Evolutionary conservation across 2,329 filamentous ascomycete genomes (phyloP).

Genomic region (Epichloe sylvatica): DNA sequence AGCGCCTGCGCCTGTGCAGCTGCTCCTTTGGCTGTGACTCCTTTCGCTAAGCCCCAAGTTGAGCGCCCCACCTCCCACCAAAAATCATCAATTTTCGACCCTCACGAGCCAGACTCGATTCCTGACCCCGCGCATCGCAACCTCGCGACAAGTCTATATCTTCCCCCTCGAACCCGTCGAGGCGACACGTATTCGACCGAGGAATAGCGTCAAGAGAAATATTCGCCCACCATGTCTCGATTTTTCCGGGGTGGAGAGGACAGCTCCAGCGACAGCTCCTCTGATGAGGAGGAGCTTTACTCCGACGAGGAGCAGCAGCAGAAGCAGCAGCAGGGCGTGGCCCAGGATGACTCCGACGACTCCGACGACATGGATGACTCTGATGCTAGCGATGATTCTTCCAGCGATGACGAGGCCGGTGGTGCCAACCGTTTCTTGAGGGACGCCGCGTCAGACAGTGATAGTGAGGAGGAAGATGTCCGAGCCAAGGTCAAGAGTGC

Average conservation of each 20-base stretch:
- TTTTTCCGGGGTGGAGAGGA: slow-evolving; percentile 89
- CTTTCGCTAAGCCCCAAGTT: slow-evolving; percentile 25
- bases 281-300: slow-evolving; percentile 93
- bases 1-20: background rate
- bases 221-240: slow-evolving; percentile 62
- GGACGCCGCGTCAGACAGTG: slow-evolving; percentile 57
- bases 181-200: slow-evolving; percentile 2
- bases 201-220: slow-evolving; percentile 8
- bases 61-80: slow-evolving; percentile 28
- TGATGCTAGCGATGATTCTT: slow-evolving; percentile 40
- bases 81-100: slow-evolving; percentile 28
- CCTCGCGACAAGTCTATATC: slow-evolving; percentile 12
- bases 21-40: background rate
- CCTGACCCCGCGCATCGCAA: slow-evolving; percentile 22
- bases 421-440: slow-evolving; percentile 78
- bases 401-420: slow-evolving; percentile 50
- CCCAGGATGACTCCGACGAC: slow-evolving; percentile 21
- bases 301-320: slow-evolving; percentile 28
- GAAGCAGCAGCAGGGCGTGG: slow-evolving; percentile 26
- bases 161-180: slow-evolving; percentile 9
- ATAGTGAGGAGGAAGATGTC: slow-evolving; percentile 76
- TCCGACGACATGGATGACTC: slow-evolving; percentile 31
- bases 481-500: slow-evolving; percentile 87
- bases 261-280: slow-evolving; percentile 91
- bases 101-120: slow-evolving; percentile 16